Conservation (phyloP, 176 grass and related monocot species). For the Alopecurus myosuroides region DNA sequence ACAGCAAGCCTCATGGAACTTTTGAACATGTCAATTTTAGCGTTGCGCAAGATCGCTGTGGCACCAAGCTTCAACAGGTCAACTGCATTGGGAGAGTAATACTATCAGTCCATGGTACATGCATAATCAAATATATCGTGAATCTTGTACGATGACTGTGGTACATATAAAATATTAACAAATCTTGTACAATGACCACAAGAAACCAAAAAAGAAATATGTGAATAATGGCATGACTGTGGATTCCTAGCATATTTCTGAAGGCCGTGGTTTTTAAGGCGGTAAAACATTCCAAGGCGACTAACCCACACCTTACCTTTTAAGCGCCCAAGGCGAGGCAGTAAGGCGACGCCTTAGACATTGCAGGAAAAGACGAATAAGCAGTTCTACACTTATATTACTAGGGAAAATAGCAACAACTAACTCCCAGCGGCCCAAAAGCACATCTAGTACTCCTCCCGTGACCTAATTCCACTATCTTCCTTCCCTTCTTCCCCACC, state of each 20-base stretch:
- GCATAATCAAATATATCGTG: neutral
- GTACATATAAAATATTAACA: neutral
- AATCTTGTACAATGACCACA: neutral
- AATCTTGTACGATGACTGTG: neutral
- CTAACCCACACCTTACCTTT: too few relatives aligned
- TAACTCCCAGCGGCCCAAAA: too few relatives aligned
- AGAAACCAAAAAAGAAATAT: neutral
- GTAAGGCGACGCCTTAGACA: too few relatives aligned
- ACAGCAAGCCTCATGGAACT: conserved; percentile 82
- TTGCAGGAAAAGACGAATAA: too few relatives aligned
- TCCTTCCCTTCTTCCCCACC: neutral
- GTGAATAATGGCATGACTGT: neutral
- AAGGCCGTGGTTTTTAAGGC: too few relatives aligned
- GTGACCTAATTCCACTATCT: neutral
- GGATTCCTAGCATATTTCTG: neutral
- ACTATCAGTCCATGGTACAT: neutral
- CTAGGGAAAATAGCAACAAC: too few relatives aligned
- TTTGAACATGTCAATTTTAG: conserved; percentile 95
- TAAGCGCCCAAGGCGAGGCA: too few relatives aligned
- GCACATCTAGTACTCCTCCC: neutral
- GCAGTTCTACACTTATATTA: too few relatives aligned
- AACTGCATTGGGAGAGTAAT: conserved; percentile 37
- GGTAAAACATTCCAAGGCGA: too few relatives aligned
- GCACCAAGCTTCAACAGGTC: conserved; percentile 57
- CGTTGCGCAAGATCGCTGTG: conserved; percentile 80